Evolutionary conservation across 331 rosid species (phyloP), one percentile per base, ranked within the genome.

Genomic region (Phaseolus coccineus): DNA sequence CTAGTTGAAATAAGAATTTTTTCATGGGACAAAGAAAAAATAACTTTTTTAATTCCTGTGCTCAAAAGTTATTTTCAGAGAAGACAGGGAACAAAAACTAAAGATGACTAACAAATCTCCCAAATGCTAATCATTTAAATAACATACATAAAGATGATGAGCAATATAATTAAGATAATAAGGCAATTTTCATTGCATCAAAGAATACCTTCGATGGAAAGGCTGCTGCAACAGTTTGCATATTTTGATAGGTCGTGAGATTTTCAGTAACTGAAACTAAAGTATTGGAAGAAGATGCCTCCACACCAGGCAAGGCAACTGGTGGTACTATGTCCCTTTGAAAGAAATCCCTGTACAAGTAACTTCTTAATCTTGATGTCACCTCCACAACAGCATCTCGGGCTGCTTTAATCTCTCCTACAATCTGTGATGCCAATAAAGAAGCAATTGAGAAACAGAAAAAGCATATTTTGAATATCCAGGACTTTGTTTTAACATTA

Each of bases 361-460:
- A 86, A 91, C 86, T 90, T 82, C 98, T 84, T 42, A 96, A 81
- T 89, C 98, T 89, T 63, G 93, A 93, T 22, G 99, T 96, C 88
- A 96, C 85, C 89, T 96, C 99, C 35, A 96, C 90, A 81, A 96
- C 89, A 73, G 97, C 99, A 68, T 90, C 87, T 77, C 99, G 88
- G 44, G 99, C 98, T 37, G 90, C 96, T 86, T 91, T 88, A 78
- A 96, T 96, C 84, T 91, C 99, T 56, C 97, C 99, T 30, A 93
- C 87, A 80, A 96, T 96, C 99, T 96, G 89, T 47, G 71, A 44
- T 69, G 63, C 42, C 75, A 79, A 83, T 48, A 69, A 47, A 74
- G 42, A 67, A 56, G 19, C 64, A 55, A 47, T 47, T 79, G 61
- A 82, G 81, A 77, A 68, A 81, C 46, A 40, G 56, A 59, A 16